phyloP scores from a whole-genome alignment of 202 grass and related monocot species.

The Digitaria exilis region DNA sequence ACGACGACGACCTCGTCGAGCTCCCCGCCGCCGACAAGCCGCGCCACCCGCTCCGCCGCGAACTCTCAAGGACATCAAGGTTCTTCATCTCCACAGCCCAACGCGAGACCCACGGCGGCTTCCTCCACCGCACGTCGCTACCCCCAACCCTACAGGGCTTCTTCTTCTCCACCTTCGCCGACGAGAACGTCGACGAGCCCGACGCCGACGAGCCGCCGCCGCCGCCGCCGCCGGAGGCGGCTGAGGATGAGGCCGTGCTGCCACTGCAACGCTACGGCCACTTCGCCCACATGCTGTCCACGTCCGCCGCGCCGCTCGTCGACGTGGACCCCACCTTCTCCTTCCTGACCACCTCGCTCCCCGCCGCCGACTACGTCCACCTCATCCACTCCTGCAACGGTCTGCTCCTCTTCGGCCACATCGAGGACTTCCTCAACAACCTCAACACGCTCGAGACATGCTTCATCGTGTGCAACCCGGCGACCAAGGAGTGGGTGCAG shows the following conservation, averaged over 20 bases:
- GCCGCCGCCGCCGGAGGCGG: too few species aligned
- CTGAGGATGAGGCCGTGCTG: too few species aligned
- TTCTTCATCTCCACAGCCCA: not conserved
- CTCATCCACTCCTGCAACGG: not conserved
- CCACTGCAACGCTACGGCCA: not conserved
- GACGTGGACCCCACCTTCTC: not conserved
- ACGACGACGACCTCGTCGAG: not conserved
- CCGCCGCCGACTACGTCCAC: not conserved
- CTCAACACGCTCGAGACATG: not conserved
- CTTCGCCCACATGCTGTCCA: not conserved
- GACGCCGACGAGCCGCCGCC: too few species aligned
- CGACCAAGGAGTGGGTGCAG: not conserved
- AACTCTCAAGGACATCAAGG: too few species aligned
- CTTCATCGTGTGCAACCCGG: not conserved
- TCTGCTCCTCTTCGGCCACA: not conserved
- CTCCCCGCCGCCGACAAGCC: too few species aligned
- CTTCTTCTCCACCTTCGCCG: not conserved
- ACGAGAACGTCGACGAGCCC: too few species aligned
- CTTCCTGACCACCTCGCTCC: not conserved
- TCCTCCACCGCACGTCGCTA: not conserved
- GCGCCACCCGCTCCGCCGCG: not conserved
- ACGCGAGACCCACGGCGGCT: not conserved
- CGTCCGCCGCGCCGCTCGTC: not conserved
- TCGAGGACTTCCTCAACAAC: too few species aligned
- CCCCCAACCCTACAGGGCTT: not conserved